Evolutionary conservation across 208 protist genomes (phyloP), one percentile per base, ranked within the genome.

Genomic region (Wallacemonas sp.): DNA sequence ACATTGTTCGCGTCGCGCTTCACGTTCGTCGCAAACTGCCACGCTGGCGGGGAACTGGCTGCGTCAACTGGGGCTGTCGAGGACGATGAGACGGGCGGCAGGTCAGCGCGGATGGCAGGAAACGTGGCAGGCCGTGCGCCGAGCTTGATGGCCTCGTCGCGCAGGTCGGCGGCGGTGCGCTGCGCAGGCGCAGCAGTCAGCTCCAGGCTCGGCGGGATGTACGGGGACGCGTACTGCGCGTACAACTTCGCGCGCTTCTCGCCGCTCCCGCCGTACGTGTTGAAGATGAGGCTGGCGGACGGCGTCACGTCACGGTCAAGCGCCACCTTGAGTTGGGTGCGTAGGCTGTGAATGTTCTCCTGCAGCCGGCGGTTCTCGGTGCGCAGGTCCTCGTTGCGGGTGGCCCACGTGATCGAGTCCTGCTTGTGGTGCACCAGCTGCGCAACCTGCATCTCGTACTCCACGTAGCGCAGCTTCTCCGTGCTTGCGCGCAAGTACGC

Each of bases 201-300:
- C 36, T 46, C 27, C 14, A 68, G 26, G 21, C 52, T 70, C 6
- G 61, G 2, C 8, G 86, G 86, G 27, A 92, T 80, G 64, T 78
- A 92, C 0, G 86, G 86, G 19, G 66, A 68, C 2, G 75, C 54
- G 70, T 79, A 85, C 36, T 67, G 44, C 36, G 74, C 75, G 71
- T 92, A 92, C 43, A 75, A 16, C 68, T 66, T 46, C 54, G 69
- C 36, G 61, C 65, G 64, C 47, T 73, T 65, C 36, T 38, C 60
- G 17, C 29, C 29, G 8, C 30, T 21, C 8, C n/a, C 52, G 30
- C 52, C 52, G 19, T 39, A 58, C 52, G 26, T 34, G 52, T 39
- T 58, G 52, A 58, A 58, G 52, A 58, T 21, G 52, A 58, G 52
- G 52, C 52, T 58, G 30, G 52, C 52, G 14, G 52, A 58, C 30